phyloP scores from a whole-genome alignment of 768 basidiomycete genomes.

The Sporobolomyces phaffii region DNA sequence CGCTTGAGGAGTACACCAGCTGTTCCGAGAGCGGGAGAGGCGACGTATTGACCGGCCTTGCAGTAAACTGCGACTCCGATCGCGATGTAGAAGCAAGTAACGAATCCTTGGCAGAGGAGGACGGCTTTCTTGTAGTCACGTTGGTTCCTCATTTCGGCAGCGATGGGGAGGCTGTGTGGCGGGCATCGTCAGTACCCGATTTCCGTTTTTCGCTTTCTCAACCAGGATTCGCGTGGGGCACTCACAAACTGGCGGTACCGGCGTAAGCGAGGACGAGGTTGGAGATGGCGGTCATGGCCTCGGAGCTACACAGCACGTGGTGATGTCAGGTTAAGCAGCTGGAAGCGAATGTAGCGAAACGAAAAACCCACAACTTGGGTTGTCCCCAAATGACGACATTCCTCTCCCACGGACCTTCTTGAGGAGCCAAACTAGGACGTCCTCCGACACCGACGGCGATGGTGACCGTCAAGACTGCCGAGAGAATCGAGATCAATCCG shows the following conservation, averaged over 20 bases:
- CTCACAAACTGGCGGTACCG: constrained; percentile 14
- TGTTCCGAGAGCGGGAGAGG: constrained; percentile 44
- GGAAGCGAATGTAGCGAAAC: not conserved
- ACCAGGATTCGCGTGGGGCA: no score
- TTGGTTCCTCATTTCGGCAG: constrained; percentile 46
- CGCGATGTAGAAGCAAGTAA: constrained; percentile 39
- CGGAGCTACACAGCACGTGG: constrained; percentile 14
- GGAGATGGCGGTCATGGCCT: constrained; percentile 45
- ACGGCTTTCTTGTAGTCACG: constrained; percentile 45
- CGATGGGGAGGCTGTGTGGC: constrained; percentile 35
- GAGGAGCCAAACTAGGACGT: constrained; percentile 42
- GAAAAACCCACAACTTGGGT: constrained; percentile 13
- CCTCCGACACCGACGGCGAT: constrained; percentile 40
- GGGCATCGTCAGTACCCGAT: no score
- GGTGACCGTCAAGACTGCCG: constrained; percentile 38
- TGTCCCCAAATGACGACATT: constrained; percentile 35
- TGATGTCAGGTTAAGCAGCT: no score
- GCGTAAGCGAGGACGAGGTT: constrained; percentile 43
- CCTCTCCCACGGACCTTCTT: constrained; percentile 39
- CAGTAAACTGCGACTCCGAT: constrained; percentile 45
- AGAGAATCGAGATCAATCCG: constrained; percentile 38
- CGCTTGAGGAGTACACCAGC: constrained; percentile 42
- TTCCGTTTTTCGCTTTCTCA: no score
- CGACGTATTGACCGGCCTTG: constrained; percentile 41
- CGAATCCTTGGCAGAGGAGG: constrained; percentile 41